Conservation (phyloP, 2,329 filamentous ascomycete species). For the Leptographium procerum region DNA sequence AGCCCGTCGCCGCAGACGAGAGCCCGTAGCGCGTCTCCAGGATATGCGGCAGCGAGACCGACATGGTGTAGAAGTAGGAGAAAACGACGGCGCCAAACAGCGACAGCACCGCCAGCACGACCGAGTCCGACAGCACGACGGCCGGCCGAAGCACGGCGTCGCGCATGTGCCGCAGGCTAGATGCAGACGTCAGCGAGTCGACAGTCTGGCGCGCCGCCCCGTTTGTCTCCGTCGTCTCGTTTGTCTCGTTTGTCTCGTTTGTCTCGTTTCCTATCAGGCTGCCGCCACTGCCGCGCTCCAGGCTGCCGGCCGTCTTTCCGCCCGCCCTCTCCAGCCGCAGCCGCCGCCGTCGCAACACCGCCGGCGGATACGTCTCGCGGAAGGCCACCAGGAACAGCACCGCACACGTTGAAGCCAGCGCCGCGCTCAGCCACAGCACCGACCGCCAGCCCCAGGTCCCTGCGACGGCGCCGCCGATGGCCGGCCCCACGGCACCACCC, state of each 20-base stretch:
- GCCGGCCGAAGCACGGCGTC: constrained; percentile 35
- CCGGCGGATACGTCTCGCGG: constrained; percentile 26
- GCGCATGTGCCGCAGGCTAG: constrained; percentile 36
- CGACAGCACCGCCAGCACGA: constrained; percentile 30
- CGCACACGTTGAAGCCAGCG: constrained; percentile 13
- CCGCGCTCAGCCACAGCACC: constrained; percentile 20
- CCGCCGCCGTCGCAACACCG: constrained; percentile 32
- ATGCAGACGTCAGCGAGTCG: neutral
- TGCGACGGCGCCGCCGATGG: constrained; percentile 21
- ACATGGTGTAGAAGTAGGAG: constrained; percentile 41
- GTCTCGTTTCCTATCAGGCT: constrained; percentile 20
- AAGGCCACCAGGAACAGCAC: constrained; percentile 19
- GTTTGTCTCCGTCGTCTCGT: constrained; percentile 19
- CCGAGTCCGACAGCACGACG: constrained; percentile 33
- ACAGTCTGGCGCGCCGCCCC: too few relatives aligned
- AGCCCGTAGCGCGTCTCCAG: constrained; percentile 36
- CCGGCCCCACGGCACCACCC: constrained; percentile 21
- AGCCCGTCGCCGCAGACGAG: constrained; percentile 38
- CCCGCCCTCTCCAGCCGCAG: neutral
- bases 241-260: too few relatives aligned
- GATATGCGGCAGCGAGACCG: constrained; percentile 40
- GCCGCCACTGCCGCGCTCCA: constrained; percentile 12
- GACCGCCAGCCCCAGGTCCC: constrained; percentile 22
- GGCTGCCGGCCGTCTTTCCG: neutral
- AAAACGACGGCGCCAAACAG: constrained; percentile 37